Evolutionary conservation across 2,329 filamentous ascomycete species (phyloP).

Genomic region (Penicillium fuscoglaucum): DNA sequence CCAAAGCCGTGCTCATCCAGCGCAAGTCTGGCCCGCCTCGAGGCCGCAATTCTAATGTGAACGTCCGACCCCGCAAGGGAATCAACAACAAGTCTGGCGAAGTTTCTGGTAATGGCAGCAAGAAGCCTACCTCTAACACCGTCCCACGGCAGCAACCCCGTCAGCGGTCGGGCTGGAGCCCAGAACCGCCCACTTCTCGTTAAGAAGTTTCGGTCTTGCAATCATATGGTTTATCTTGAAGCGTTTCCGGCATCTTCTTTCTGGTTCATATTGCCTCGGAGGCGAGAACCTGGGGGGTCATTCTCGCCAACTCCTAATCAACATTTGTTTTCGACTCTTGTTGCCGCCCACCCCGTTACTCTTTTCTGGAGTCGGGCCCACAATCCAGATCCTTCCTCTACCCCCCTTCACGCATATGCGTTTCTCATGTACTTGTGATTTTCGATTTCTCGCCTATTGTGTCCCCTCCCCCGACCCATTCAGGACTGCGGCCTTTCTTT

Average conservation of each 20-base stretch:
- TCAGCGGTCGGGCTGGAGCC: conserved; percentile 1
- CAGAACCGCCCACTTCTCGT: neutral
- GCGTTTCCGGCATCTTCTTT: conserved; percentile 6
- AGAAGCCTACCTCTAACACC: conserved; percentile 23
- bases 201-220: neutral
- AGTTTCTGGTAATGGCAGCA: conserved; percentile 23
- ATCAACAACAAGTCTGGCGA: conserved; percentile 37
- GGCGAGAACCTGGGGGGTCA: neutral
- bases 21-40: conserved; percentile 34
- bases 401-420: conserved; percentile 2
- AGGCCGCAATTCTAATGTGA: conserved; percentile 26
- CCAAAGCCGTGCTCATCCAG: conserved; percentile 44
- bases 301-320: neutral
- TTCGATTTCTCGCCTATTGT: neutral
- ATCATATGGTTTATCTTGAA: neutral
- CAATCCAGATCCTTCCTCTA: neutral
- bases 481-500: conserved; percentile 2
- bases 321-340: neutral
- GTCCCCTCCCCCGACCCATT: neutral
- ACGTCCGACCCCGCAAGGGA: conserved; percentile 12
- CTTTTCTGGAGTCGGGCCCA: neutral
- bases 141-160: neutral
- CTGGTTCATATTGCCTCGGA: neutral
- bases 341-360: conserved; percentile 1
- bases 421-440: conserved; percentile 4